Base-by-base conservation (phyloP, 805 yeast species). In the Candida sphagnicola region DNA sequence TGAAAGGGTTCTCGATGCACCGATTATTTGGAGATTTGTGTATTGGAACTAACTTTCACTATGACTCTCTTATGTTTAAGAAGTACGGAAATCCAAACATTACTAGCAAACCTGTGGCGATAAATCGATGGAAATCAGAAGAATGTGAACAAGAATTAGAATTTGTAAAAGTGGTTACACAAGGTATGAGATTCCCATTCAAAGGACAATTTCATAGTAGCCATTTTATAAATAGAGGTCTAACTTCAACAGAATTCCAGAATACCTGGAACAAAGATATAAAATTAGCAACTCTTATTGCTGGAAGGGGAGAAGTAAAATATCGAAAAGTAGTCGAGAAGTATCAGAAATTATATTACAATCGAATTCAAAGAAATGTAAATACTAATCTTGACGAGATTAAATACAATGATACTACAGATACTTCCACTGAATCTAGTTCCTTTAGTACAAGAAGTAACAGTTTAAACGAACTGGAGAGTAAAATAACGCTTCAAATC, bases 21-120 rank as follows among this genome's bases (percentile, higher is more conserved):
- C 48, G 74, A 28, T 46, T 70, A 2, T 74, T 72, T 55, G 74
- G 74, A 1, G 56, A 54, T 24, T 41, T 53, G 8, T 65, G 72
- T 35, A 28, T 34, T 8, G 44, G 40, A 2, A 24, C 10, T 12
- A 37, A 42, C 8, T 45, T 51, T 31, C 14, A 35, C 24, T 52
- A 49, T 37, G 57, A 52, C 37, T 14, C 30, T 6, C 26, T 32
- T 26, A 47, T 43, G 50, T 37, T 39, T 2, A 38, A 28, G 6
- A 23, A 35, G 5, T 44, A 31, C 26, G 63, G 64, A 17, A 36
- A n/a, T 40, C 59, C 37, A 35, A 41, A 25, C 38, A 47, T 43
- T 2, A 41, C 41, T 3, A 34, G 59, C 12, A 57, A 57, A 1
- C 53, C 62, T 1, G 30, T 36, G 4, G 45, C 51, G 2, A 56